These are phyloP conservation scores for Sechiopsis laciniata DNA, from an alignment of 306 rosid genomes.

Conservation along the genomic window DNA sequence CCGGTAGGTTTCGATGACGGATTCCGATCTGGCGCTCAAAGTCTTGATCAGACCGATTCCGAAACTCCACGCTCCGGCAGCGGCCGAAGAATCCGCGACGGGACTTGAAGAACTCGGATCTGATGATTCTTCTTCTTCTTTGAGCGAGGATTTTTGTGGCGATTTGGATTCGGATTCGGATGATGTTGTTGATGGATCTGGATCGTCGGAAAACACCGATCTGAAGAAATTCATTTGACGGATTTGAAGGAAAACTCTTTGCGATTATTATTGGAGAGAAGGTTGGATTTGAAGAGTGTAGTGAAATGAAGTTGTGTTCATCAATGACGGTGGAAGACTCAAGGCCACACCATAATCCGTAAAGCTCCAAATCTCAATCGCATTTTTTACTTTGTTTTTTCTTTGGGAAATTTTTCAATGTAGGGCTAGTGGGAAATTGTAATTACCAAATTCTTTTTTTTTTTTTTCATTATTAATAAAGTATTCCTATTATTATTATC, in stretches of 20 bases:
- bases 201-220: conserved; percentile 65
- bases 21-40: conserved; percentile 56
- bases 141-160: conserved; percentile 12
- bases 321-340: conserved; percentile 5
- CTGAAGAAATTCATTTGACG: conserved; percentile 70
- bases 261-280: background rate
- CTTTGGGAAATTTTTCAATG: background rate
- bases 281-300: background rate
- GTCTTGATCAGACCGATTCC: conserved; percentile 62
- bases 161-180: conserved; percentile 24
- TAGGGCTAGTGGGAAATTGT: background rate
- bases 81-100: background rate
- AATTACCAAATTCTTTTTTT: too few species aligned
- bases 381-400: background rate
- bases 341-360: conserved; percentile 1
- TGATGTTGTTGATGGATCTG: conserved; percentile 29
- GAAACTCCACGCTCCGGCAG: conserved; percentile 50
- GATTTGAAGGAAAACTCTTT: background rate
- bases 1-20: conserved; percentile 80
- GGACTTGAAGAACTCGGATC: conserved; percentile 30
- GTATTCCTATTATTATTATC: too few species aligned
- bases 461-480: too few species aligned
- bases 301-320: background rate
- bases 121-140: conserved; percentile 23
- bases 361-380: background rate